Evolutionary conservation across 1,139 yeast species (phyloP).

Genomic region (Hyphopichia buzzinii): DNA sequence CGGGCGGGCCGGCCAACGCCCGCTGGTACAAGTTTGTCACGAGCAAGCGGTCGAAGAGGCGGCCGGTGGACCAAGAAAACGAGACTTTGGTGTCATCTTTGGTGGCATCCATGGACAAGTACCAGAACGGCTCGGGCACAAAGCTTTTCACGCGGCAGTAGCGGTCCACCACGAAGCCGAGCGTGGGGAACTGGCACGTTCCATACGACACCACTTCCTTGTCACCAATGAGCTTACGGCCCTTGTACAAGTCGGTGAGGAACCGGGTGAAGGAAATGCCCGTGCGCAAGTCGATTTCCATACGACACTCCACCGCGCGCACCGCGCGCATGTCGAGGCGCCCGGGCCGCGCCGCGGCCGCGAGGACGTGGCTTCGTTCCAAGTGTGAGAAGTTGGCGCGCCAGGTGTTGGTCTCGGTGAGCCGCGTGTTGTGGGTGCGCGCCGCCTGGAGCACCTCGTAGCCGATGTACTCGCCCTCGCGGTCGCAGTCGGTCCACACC

Average conservation of each 20-base stretch:
- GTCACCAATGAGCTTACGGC: constrained; percentile 18
- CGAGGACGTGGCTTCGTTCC: constrained; percentile 67
- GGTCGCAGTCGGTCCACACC: constrained; percentile 99
- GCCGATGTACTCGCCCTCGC: constrained; percentile 97
- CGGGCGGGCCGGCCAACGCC: constrained; percentile 50
- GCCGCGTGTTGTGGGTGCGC: constrained; percentile 44
- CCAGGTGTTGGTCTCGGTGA: constrained; percentile 50
- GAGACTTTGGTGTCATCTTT: constrained; percentile 36
- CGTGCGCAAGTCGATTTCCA: constrained; percentile 83
- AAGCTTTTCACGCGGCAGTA: constrained; percentile 73
- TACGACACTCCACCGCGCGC: constrained; percentile 80
- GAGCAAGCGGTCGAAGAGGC: constrained; percentile 68
- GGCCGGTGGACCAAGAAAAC: constrained; percentile 68
- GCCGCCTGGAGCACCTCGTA: constrained; percentile 79
- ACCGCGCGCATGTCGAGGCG: constrained; percentile 67
- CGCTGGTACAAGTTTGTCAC: constrained; percentile 64
- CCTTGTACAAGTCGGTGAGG: constrained; percentile 51
- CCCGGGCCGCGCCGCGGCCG: constrained; percentile 72
- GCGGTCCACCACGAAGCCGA: constrained; percentile 96
- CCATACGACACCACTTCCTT: constrained; percentile 66
- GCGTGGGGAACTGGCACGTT: constrained; percentile 94
- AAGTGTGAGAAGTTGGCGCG: constrained; percentile 88
- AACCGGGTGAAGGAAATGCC: constrained; percentile 89
- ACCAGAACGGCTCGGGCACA: constrained; percentile 80
- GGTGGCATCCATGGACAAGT: constrained; percentile 50